Base-by-base conservation (phyloP, 2,329 filamentous ascomycete species). In the Cordyceps cicadae region DNA sequence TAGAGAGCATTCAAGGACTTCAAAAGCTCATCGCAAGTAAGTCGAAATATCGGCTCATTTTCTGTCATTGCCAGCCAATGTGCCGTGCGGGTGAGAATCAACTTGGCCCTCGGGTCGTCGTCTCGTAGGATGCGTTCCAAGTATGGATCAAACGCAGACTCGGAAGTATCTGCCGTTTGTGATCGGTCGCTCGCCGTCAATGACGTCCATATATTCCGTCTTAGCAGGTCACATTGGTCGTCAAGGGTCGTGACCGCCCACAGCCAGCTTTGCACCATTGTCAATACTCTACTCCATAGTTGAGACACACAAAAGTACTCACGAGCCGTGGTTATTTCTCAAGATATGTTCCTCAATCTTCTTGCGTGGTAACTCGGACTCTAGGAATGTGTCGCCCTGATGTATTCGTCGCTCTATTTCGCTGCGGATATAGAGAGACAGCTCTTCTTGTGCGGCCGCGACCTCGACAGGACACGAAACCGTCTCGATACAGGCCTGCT, bases 381-480 rank as follows among this genome's bases (percentile, higher is more conserved):
- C 29, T 24, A 52, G 7, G 21, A 11, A 52, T 8, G 1, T 7
- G 14, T 49, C 56, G 9, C 56, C 56, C 3, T 9, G 6, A 2
- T 24, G 17, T 6, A 52, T 34, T 24, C 56, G 46, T 17, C 56
- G 48, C n/a, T 52, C 3, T 19, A 59, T 51, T 17, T 59, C 48
- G 24, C 19, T 34, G 24, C 56, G 46, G 9, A 45, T 37, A 37
- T 59, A 34, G 19, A 59, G 19, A 11, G 21, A 49, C 21, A 59
- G 15, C 15, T 59, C 56, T 3, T 52, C 49, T 17, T 17, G 48
- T 3, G 26, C 19, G 15, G 49, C 46, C 24, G n/a, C 39, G 3
- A 52, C 49, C n/a, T 52, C 56, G 19, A 59, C 49, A 1, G 56
- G 56, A 17, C 56, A 59, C n/a, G 48, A 52, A 8, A 59, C 56